Conservation (phyloP, 305 asterid genomes). For the Solanum hybrid region DNA sequence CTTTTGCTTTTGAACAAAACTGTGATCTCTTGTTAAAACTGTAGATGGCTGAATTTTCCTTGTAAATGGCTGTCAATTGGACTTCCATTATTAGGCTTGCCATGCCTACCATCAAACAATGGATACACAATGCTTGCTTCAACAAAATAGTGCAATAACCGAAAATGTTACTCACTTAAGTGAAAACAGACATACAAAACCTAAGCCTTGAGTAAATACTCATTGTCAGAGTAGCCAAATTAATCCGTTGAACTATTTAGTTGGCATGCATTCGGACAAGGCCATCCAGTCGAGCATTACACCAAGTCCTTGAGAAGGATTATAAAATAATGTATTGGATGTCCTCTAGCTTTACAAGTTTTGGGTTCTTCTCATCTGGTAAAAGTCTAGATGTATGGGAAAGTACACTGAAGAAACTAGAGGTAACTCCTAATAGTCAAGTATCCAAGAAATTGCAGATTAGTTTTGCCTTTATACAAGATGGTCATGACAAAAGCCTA, state of each 20-base stretch:
- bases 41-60: not conserved
- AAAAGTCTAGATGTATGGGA: slow-evolving; percentile 6
- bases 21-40: not conserved
- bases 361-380: slow-evolving; percentile 13
- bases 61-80: not conserved
- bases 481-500: slow-evolving; percentile 9
- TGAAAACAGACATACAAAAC: not conserved
- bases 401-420: slow-evolving; percentile 3
- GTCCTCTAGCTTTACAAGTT: slow-evolving; percentile 19
- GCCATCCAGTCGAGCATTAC: not conserved
- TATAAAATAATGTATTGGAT: not conserved
- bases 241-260: slow-evolving; percentile 9
- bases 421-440: not conserved
- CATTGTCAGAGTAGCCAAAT: not conserved
- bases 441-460: not conserved
- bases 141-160: not conserved
- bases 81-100: not conserved
- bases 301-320: not conserved
- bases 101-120: not conserved
- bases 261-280: slow-evolving; percentile 16
- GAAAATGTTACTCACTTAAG: not conserved
- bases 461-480: slow-evolving; percentile 1
- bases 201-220: not conserved
- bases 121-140: not conserved
- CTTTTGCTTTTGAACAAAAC: not conserved